These are phyloP conservation scores for Dysphania ambrosioides DNA, from an alignment of 148 eudicot genomes.

Conservation along the genomic window DNA sequence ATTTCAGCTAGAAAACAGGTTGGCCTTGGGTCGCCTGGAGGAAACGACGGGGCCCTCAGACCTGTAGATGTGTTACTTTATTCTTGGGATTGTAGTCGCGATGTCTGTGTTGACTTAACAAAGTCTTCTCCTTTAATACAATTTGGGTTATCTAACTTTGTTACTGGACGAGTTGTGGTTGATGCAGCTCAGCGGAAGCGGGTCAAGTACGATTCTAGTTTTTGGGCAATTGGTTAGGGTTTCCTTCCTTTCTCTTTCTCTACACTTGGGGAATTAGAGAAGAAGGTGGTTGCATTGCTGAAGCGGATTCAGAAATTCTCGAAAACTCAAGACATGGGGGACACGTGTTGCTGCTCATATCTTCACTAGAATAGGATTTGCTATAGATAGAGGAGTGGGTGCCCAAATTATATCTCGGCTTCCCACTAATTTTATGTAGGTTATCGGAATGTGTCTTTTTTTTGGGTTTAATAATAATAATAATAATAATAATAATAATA, in stretches of 20 bases:
- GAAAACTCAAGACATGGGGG: neutral
- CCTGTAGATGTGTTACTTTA: neutral
- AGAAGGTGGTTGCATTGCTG: neutral
- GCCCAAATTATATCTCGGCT: too few species aligned
- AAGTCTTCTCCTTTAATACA: neutral
- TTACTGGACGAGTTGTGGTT: neutral
- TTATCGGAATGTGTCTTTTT: too few species aligned
- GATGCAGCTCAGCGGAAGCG: neutral
- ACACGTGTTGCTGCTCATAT: neutral
- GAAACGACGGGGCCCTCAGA: neutral
- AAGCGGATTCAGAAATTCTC: neutral
- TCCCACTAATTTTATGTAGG: too few species aligned
- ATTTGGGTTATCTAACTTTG: neutral
- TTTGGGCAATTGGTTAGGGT: neutral
- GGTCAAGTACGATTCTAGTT: neutral
- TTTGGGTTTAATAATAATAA: too few species aligned
- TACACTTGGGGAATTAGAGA: neutral
- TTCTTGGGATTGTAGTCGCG: neutral
- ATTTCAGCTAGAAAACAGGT: too few species aligned
- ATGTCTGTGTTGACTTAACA: neutral
- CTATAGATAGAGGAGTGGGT: too few species aligned
- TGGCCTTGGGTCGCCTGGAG: neutral
- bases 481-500: too few species aligned
- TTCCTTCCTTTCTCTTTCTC: conserved; percentile 4
- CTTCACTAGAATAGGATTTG: neutral